Conservation (phyloP, 2,329 filamentous ascomycete genomes). For the Penicillium oxalicum region DNA sequence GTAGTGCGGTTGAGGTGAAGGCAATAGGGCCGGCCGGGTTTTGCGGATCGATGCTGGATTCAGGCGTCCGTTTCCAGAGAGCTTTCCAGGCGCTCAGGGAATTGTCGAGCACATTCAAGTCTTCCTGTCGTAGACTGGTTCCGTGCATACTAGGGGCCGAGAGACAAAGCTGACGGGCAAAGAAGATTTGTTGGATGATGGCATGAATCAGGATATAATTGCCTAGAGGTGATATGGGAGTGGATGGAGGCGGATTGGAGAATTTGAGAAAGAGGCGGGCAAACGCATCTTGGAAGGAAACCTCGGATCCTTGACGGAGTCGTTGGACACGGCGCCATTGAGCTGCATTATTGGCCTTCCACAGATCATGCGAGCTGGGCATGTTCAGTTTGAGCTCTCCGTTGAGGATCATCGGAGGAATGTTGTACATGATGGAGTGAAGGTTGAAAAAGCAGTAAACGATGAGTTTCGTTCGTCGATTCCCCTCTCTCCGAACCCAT, state of each 20-base stretch:
- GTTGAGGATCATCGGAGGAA: slow-evolving; percentile 53
- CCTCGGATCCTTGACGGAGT: slow-evolving; percentile 28
- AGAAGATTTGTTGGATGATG: slow-evolving; percentile 51
- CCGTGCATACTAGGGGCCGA: slow-evolving; percentile 40
- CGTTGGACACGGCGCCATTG: slow-evolving; percentile 45
- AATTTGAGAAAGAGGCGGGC: slow-evolving; percentile 40
- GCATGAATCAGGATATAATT: slow-evolving; percentile 52
- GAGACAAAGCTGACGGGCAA: slow-evolving; percentile 45
- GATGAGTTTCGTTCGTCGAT: slow-evolving; percentile 51
- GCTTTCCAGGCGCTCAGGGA: slow-evolving; percentile 48
- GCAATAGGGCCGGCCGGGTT: slow-evolving; percentile 50
- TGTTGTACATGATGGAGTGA: slow-evolving; percentile 57
- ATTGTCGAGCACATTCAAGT: slow-evolving; percentile 41
- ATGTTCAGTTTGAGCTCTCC: slow-evolving; percentile 50
- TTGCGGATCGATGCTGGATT: slow-evolving; percentile 50
- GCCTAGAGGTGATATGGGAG: slow-evolving; percentile 45
- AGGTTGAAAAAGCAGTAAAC: slow-evolving; percentile 56
- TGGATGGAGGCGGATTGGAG: slow-evolving; percentile 29
- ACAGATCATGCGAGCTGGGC: slow-evolving; percentile 50
- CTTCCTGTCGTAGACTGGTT: slow-evolving; percentile 40
- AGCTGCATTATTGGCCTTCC: slow-evolving; percentile 47
- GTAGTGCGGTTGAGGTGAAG: slow-evolving; percentile 47
- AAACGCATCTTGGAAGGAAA: slow-evolving; percentile 43
- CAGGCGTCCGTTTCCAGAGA: slow-evolving; percentile 48
- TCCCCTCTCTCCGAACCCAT: slow-evolving; percentile 50